Evolutionary conservation across 768 basidiomycete species (phyloP), one percentile per base, ranked within the genome.

Genomic region (Tricholoma furcatifolium): DNA sequence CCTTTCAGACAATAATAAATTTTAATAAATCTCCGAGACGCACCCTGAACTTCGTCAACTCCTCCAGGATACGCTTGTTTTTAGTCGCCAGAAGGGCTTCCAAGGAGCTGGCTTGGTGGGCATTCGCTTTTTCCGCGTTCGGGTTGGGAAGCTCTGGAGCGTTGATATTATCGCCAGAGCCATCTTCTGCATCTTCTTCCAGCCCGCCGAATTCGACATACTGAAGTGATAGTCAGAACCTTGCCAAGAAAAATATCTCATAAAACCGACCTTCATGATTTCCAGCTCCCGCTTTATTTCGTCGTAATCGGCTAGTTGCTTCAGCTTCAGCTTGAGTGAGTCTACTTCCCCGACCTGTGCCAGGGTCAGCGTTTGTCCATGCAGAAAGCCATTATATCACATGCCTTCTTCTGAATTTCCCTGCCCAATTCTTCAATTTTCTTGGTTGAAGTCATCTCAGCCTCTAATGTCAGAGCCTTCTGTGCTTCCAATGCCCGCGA

Each of bases 221-320:
- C 97, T 98, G 35, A 31, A 45, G 42, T 36, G 11, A 55, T 43
- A 8, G 14, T 21, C 10, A 15, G 17, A 21, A 34, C 15, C 40
- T 40, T 49, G 32, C 9, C 45, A 23, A 23, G 7, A 43, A 20
- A 30, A 41, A 43, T 17, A 53, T 45, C n/a, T 30, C n/a, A 23
- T 2, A 17, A 35, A 72, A 20, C 47, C 42, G 44, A 91, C 97
- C 84, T 99, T 98, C 92, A 98, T 91, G 58, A 99, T 98, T 64
- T 94, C 94, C 24, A 99, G 78, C 67, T 99, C 97, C 23, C 97
- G 87, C 74, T 98, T 98, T 64, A 98, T 85, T 72, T 98, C 95
- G 62, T 98, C 96, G 62, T 99, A 98, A 68, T 99, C 93, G 14
- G 68, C 68, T 55, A 87, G 91, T 58, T 82, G 82, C 61, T 82